Base-by-base conservation (phyloP, 176 grass and related monocot genomes). In the Avena sativa region DNA sequence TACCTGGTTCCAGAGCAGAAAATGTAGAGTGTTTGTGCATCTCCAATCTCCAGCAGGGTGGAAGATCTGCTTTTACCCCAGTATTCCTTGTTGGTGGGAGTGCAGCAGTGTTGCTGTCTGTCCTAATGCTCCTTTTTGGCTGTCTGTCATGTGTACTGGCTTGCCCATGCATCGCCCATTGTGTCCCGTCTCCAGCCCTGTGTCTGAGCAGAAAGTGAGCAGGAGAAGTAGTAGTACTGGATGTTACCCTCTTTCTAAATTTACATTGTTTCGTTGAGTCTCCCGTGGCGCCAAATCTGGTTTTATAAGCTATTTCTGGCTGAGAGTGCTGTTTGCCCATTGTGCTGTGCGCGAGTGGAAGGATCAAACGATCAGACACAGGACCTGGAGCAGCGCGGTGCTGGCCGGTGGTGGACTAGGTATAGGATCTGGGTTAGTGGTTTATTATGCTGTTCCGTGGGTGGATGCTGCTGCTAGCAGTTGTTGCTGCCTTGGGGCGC, bases 391-490 rank as follows among this genome's bases (percentile, higher is more conserved):
- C 44, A 59, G 23, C 53, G 71, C 71, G 28, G 60, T 79, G 65
- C 30, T 74, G 74, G 89, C 65, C 85, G 85, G 89, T 87, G 89
- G 89, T 80, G 80, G 38, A 40, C 38, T 40, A 40, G 38, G 55
- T 40, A 30, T 71, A 9, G 4, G 84, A 87, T 79, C n/a, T 40
- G 50, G 60, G 38, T 40, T 40, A 40, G 6, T 40, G 5, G 38
- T 40, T 28, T 28, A 57, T 70, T 32, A 2, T 52, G 34, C 72
- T 19, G 68, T 72, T 59, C 62, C 79, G 60, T 32, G 9, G 83
- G 88, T 86, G 78, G 78, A 20, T 71, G 25, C 36, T 23, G 77
- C 32, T 38, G 36, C 36, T 4, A 4, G 36, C 23, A 23, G 38
- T 0, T 40, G 32, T 19, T 46, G 69, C 70, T 47, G 38, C 13